Base-by-base conservation (phyloP, 2,329 filamentous ascomycete species). In the Thermoascus crustaceus region DNA sequence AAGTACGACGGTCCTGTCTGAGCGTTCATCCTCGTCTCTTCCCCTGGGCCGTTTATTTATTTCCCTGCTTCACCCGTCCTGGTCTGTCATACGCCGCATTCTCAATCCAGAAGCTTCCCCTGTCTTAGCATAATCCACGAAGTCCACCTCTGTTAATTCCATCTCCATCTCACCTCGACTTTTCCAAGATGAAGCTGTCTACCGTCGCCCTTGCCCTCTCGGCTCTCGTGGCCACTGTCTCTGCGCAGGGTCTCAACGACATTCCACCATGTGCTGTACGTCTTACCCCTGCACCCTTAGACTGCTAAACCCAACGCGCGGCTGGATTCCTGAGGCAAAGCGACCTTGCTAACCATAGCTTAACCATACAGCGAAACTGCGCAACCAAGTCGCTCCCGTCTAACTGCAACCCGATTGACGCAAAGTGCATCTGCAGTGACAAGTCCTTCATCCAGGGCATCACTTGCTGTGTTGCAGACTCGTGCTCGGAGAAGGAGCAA, bases 201-300 rank as follows among this genome's bases (percentile, higher is more conserved):
- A 47, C 71, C 48, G 55, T 73, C 44, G 54, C 67, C 42, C 57
- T 76, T 48, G 67, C 73, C 46, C 58, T 76, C 31, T 66, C 72
- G 47, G 68, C 68, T 60, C 60, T 77, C 40, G 67, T 72, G 43
- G 58, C 63, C 42, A 54, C 64, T 18, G 61, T 52, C n/a, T 44
- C 49, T 32, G 71, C 71, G 24, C 73, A 75, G 52, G 48, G 50
- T 24, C 50, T 68, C 38, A 46, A 50, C 19, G 51, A 48, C 24
- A 66, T 74, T 32, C 77, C 73, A 10, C 40, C 43, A 7, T 80
- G 71, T 48, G 75, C 75, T 44, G 75, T 79, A 66, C 51, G 73
- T 68, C 23, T 13, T 22, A 10, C 13, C 7, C 14, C 7, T 4
- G 11, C 19, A 8, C 18, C 54, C 33, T 50, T 47, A 43, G 44